Evolutionary conservation across 1,139 yeast genomes (phyloP), one percentile per base, ranked within the genome.

Genomic region (Saccharomycopsis phalli): DNA sequence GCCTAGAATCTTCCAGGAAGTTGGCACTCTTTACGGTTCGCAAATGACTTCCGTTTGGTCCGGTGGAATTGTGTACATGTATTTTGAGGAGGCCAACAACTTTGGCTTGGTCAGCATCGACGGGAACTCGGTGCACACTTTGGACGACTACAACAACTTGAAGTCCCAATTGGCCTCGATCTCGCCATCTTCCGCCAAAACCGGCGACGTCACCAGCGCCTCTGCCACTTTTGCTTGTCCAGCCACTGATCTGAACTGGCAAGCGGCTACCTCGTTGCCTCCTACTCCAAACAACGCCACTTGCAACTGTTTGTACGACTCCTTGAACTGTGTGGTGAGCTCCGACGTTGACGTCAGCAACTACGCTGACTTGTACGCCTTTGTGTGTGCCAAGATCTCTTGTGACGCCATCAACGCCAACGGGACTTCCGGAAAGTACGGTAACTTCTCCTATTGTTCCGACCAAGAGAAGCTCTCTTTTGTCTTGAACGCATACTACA

Each of bases 61-160:
- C 34, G 95, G 95, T 50, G 95, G 94, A 54, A 75, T 84, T 55
- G 94, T 80, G 26, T 84, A 83, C 66, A 81, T 83, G 94, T 84
- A 81, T 64, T 81, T 77, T 61, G 77, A 83, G 64, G 95, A 84
- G 62, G 76, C 66, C 44, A 84, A 83, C 62, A 63, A 80, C 51
- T 84, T 81, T 57, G 95, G 95, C 49, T 76, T 84, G 46, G 94
- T 84, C 43, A 55, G 76, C 37, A 65, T 77, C 46, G 62, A 63
- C 44, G 65, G 61, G 49, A 63, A 61, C 45, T 76, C 78, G 62
- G 63, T 74, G 7, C 51, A 54, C 2, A 61, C 62, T 33, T 53
- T 68, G 37, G 65, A 62, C 8, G 81, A 74, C 49, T 74, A 66
- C 51, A 55, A 56, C 34, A 56, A 53, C 33, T 58, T 66, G 40